A percentile compares a stretch with the other conserved stretches of the same genome.
Evolutionary conservation across 2,329 filamentous ascomycete species (phyloP).

Genomic region (Diatrype stigma): DNA sequence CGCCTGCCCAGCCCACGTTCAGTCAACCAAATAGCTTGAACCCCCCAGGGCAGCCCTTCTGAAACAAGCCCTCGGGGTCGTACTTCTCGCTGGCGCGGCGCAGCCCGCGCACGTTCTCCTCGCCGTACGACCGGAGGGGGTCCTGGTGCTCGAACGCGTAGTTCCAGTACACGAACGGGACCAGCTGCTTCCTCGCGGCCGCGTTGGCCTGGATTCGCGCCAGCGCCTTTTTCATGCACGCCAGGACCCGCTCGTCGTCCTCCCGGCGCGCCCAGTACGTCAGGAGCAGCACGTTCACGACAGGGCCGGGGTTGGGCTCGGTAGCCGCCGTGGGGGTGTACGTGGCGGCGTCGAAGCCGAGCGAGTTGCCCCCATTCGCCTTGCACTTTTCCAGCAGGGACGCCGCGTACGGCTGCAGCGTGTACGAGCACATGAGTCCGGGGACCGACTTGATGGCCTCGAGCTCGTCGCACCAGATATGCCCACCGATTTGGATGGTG

Average conservation of each 20-base stretch:
- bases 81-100: conserved; percentile 4
- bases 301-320: conserved; percentile 1
- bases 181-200: conserved; percentile 1
- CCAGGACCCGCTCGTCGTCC: conserved; percentile 3
- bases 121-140: conserved; percentile 1
- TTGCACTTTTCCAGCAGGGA: not conserved
- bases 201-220: conserved; percentile 2
- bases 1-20: too few relatives aligned
- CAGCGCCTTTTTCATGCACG: conserved; percentile 3
- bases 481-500: conserved; percentile 2
- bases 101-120: conserved; percentile 2
- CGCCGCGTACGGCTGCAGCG: conserved; percentile 2
- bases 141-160: conserved; percentile 4
- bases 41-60: conserved; percentile 1
- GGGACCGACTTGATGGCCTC: conserved; percentile 2
- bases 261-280: conserved; percentile 3
- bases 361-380: not conserved
- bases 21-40: conserved; percentile 6
- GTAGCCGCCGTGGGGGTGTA: too few relatives aligned
- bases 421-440: conserved; percentile 4
- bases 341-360: not conserved
- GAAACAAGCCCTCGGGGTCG: conserved; percentile 1
- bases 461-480: conserved; percentile 4
- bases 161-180: conserved; percentile 4
- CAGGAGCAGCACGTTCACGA: conserved; percentile 3